phyloP scores from a whole-genome alignment of 306 rosid species.

The Trifolium subterraneum region DNA sequence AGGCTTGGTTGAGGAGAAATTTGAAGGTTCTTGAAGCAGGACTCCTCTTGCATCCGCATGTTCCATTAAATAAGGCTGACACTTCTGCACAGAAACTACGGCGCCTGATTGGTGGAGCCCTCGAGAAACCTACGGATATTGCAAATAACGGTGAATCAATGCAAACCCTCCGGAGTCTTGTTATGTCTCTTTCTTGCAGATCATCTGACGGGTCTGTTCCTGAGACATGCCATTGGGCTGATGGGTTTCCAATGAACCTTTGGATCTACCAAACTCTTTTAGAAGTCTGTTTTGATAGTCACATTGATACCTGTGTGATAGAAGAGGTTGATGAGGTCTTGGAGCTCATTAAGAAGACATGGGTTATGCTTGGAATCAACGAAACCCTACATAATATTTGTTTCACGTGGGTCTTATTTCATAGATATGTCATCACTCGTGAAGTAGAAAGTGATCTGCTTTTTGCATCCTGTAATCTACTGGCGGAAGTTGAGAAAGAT shows the following conservation, averaged over 20 bases:
- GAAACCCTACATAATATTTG: constrained; percentile 85
- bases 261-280: constrained; percentile 86
- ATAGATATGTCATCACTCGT: constrained; percentile 71
- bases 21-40: constrained; percentile 87
- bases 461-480: constrained; percentile 76
- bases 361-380: constrained; percentile 82
- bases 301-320: constrained; percentile 68
- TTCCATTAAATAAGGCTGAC: constrained; percentile 69
- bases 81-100: constrained; percentile 63
- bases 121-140: constrained; percentile 72
- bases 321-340: constrained; percentile 97
- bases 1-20: constrained; percentile 82
- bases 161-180: constrained; percentile 62
- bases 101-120: constrained; percentile 58
- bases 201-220: constrained; percentile 70
- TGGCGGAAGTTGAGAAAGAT: constrained; percentile 80
- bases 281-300: constrained; percentile 86
- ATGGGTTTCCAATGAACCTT: constrained; percentile 90
- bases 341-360: constrained; percentile 92
- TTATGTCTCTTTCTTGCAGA: constrained; percentile 78
- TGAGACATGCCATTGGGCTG: constrained; percentile 90
- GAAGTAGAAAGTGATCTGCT: constrained; percentile 80
- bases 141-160: constrained; percentile 68
- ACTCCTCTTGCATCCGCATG: constrained; percentile 69
- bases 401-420: constrained; percentile 87